A percentile compares a stretch with the other conserved stretches of the same genome.
Evolutionary conservation across 176 grass and related monocot genomes (phyloP).

Genomic region (Carex pumila): DNA sequence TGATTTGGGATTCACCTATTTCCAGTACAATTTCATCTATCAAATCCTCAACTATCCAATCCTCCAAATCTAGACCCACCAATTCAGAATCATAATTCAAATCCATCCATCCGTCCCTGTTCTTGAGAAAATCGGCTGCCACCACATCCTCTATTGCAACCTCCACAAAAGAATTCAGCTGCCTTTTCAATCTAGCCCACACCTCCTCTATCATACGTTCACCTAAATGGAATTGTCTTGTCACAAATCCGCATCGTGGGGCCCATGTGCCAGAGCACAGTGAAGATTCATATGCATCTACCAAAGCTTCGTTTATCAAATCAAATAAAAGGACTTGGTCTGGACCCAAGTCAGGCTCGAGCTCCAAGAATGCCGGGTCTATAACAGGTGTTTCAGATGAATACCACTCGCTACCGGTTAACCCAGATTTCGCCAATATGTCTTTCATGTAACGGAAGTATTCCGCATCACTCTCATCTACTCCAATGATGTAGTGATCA

Average conservation of each 20-base stretch:
- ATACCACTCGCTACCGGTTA: slow-evolving; percentile 49
- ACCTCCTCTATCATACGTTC: slow-evolving; percentile 65
- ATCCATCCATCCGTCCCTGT: slow-evolving; percentile 72
- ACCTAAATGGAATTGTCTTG: slow-evolving; percentile 46
- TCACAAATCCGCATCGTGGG: slow-evolving; percentile 28
- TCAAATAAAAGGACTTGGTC: slow-evolving; percentile 87
- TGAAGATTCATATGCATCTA: slow-evolving; percentile 58
- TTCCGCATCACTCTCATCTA: slow-evolving; percentile 64
- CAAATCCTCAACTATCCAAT: slow-evolving; percentile 69
- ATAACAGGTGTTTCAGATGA: slow-evolving; percentile 47
- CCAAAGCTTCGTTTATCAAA: slow-evolving; percentile 77
- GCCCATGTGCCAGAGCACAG: slow-evolving; percentile 33
- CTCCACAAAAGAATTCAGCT: slow-evolving; percentile 40
- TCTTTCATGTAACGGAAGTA: slow-evolving; percentile 79
- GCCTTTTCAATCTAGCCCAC: slow-evolving; percentile 50
- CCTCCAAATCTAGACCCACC: slow-evolving; percentile 45
- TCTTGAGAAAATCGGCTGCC: slow-evolving; percentile 43
- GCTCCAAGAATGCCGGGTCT: slow-evolving; percentile 52
- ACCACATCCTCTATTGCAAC: slow-evolving; percentile 55
- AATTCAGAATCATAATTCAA: slow-evolving; percentile 45
- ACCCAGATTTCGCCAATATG: slow-evolving; percentile 77
- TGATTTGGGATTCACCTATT: neutral
- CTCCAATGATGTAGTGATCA: slow-evolving; percentile 33
- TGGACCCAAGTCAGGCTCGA: slow-evolving; percentile 33
- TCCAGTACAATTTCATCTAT: slow-evolving; percentile 58